Evolutionary conservation across 2,329 filamentous ascomycete species (phyloP).

Genomic region (Pseudogymnoascus sp.): DNA sequence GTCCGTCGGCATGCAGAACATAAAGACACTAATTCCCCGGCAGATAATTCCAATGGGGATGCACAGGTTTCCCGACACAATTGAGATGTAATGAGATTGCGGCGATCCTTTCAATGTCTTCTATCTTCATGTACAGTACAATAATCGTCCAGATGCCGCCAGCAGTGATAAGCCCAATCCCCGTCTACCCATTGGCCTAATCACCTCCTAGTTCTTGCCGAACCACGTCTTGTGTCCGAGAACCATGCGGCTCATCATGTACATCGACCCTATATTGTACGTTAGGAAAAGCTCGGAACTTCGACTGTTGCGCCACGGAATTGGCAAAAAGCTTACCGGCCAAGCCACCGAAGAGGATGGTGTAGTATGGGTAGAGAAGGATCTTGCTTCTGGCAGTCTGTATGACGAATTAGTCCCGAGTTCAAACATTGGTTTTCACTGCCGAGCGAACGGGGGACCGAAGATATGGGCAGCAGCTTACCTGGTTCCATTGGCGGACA

Average conservation of each 20-base stretch:
- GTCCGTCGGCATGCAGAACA: not conserved
- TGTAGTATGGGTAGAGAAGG: slow-evolving; percentile 62
- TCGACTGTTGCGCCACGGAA: not conserved
- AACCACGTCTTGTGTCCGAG: slow-evolving; percentile 76
- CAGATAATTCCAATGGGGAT: not conserved
- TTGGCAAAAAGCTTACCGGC: slow-evolving; percentile 43
- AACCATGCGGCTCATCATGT: slow-evolving; percentile 67
- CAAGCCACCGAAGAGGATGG: slow-evolving; percentile 54
- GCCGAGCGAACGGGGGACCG: slow-evolving; percentile 1
- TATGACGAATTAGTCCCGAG: slow-evolving; percentile 8
- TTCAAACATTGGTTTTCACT: slow-evolving; percentile 8
- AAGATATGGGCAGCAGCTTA: slow-evolving; percentile 39
- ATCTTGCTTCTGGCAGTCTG: slow-evolving; percentile 58
- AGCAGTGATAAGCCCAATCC: not conserved
- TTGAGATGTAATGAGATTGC: slow-evolving; percentile 13
- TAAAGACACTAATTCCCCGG: not conserved
- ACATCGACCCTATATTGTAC: slow-evolving; percentile 42
- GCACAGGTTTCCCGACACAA: slow-evolving; percentile 10
- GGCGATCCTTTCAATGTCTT: slow-evolving; percentile 16
- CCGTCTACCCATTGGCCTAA: not conserved
- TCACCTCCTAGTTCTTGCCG: slow-evolving; percentile 41
- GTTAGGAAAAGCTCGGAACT: not conserved
- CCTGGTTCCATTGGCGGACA: slow-evolving; percentile 70
- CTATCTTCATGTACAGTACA: slow-evolving; percentile 14
- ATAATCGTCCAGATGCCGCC: not conserved